Base-by-base conservation (phyloP, 495 filamentous ascomycete genomes). In the Rhypophila decipiens region DNA sequence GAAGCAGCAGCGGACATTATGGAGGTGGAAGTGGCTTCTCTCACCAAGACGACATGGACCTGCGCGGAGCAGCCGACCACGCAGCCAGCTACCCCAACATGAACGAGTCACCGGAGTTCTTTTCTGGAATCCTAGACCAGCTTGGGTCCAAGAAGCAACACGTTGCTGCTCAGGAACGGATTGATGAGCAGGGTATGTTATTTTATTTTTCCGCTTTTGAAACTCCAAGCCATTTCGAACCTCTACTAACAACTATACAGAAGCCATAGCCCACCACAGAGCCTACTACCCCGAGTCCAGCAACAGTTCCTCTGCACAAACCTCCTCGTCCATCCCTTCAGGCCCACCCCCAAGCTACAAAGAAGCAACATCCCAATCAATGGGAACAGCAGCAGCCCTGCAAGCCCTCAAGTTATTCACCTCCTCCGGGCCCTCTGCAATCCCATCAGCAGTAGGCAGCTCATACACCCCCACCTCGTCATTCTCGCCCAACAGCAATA, bases 401-500 rank as follows among this genome's bases (percentile, higher is more conserved):
- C 75, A 86, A 58, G 82, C 82, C 0, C 58, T 85, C 35, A 84
- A 84, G 68, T 73, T 80, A 69, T 85, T 84, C 57, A 68, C 62
- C n/a, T n/a, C n/a, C n/a, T n/a, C n/a, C n/a, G n/a, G n/a, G n/a
- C n/a, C n/a, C n/a, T n/a, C n/a, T n/a, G n/a, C n/a, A n/a, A n/a
- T n/a, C n/a, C n/a, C n/a, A n/a, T n/a, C n/a, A n/a, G n/a, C n/a
- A n/a, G n/a, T n/a, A n/a, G n/a, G n/a, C n/a, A n/a, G n/a, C n/a
- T n/a, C n/a, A n/a, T n/a, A n/a, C n/a, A n/a, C n/a, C n/a, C n/a
- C n/a, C n/a, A n/a, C n/a, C n/a, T n/a, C n/a, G n/a, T n/a, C n/a
- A n/a, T n/a, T n/a, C n/a, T n/a, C n/a, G n/a, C n/a, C n/a, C n/a
- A n/a, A n/a, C n/a, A n/a, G n/a, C n/a, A n/a, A n/a, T n/a, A n/a